phyloP scores from a whole-genome alignment of 129 eudicot genomes.

The Apium graveolens region DNA sequence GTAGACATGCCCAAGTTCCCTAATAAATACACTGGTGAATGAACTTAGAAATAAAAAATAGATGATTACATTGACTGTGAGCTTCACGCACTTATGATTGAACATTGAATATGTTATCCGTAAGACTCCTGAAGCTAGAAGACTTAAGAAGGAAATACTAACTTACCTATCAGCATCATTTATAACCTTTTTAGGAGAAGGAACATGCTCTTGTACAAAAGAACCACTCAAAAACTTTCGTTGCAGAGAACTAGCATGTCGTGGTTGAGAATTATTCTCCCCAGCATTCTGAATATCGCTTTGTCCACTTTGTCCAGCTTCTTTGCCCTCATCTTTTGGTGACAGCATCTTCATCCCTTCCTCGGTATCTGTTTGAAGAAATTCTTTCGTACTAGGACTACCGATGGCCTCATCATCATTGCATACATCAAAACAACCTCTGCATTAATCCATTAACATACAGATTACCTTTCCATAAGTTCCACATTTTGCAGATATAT shows the following conservation, averaged over 20 bases:
- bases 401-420: constrained; percentile 46
- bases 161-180: constrained; percentile 62
- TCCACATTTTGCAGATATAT: not conserved
- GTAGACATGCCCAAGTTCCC: not conserved
- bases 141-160: not conserved
- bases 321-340: constrained; percentile 35
- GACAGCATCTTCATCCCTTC: constrained; percentile 31
- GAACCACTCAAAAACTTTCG: constrained; percentile 61
- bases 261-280: constrained; percentile 34
- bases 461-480: not conserved
- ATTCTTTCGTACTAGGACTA: constrained; percentile 43
- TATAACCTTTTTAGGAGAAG: constrained; percentile 40
- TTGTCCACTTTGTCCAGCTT: constrained; percentile 40
- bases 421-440: constrained; percentile 88
- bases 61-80: not conserved
- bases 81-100: not conserved
- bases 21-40: not conserved
- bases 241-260: constrained; percentile 32
- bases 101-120: not conserved
- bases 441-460: constrained; percentile 26
- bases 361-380: constrained; percentile 39
- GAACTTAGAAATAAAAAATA: not conserved
- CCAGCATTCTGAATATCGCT: constrained; percentile 30
- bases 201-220: constrained; percentile 47
- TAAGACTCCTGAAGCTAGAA: not conserved